phyloP scores from a whole-genome alignment of 352 stramenopile species.

The Vaucheria bursata region DNA sequence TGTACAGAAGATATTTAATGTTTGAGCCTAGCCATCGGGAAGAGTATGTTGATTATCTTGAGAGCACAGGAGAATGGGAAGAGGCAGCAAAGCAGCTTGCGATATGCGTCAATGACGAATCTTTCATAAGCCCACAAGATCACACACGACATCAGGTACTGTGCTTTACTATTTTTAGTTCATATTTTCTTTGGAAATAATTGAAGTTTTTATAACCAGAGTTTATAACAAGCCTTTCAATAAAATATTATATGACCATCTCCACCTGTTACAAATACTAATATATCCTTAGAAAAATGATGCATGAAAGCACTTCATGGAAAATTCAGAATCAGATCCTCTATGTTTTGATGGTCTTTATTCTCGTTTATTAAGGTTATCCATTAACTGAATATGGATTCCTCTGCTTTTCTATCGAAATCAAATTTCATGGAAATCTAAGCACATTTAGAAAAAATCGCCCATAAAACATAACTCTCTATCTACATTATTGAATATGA shows the following conservation, averaged over 20 bases:
- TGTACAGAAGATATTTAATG: constrained; percentile 73
- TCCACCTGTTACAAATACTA: not conserved
- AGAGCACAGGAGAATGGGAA: constrained; percentile 60
- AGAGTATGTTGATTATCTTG: constrained; percentile 54
- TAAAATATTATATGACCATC: not conserved
- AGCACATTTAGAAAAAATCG: too few species aligned
- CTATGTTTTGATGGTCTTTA: too few species aligned
- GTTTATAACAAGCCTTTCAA: not conserved
- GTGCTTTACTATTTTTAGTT: constrained; percentile 15
- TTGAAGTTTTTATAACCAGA: not conserved
- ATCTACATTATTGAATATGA: not conserved
- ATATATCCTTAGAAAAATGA: not conserved
- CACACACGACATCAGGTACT: constrained; percentile 9
- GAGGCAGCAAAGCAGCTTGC: constrained; percentile 72
- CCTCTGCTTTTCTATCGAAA: too few species aligned
- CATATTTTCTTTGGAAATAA: not conserved
- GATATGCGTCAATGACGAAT: constrained; percentile 63
- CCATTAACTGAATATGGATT: too few species aligned
- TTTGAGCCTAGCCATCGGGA: constrained; percentile 50
- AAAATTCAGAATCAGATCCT: not conserved
- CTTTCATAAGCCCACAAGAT: constrained; percentile 50
- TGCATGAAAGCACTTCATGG: not conserved
- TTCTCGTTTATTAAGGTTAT: too few species aligned
- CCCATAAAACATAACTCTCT: too few species aligned
- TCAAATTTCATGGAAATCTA: too few species aligned